Evolutionary conservation across 345 rosid species (phyloP).

Genomic region (Populus davidiana): DNA sequence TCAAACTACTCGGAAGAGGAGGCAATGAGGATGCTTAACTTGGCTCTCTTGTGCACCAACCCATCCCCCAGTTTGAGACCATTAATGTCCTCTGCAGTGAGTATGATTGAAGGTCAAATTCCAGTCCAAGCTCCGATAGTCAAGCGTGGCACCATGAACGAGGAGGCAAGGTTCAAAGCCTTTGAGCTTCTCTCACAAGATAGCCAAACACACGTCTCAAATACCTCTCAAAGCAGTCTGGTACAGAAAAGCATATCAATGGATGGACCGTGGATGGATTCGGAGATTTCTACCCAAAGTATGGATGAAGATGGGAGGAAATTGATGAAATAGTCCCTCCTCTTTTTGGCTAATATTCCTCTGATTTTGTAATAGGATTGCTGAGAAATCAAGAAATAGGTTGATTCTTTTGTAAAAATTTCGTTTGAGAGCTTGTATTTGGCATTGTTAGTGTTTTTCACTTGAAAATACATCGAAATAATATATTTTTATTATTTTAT

Average conservation of each 20-base stretch:
- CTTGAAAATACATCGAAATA: too few species aligned
- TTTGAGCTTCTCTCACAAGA: constrained; percentile 64
- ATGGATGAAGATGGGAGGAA: constrained; percentile 30
- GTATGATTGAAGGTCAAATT: constrained; percentile 73
- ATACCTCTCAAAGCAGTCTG: constrained; percentile 39
- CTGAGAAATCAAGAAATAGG: background rate
- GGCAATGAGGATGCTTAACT: constrained; percentile 62
- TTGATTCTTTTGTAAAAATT: background rate
- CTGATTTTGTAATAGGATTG: background rate
- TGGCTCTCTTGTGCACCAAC: constrained; percentile 82
- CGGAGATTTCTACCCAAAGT: constrained; percentile 40
- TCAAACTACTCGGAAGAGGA: constrained; percentile 49
- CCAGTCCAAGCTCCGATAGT: constrained; percentile 68
- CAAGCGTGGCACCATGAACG: constrained; percentile 45
- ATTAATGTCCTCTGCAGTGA: constrained; percentile 75
- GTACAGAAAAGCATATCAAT: constrained; percentile 43
- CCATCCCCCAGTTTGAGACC: constrained; percentile 89
- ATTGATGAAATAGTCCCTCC: background rate
- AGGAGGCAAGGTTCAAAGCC: constrained; percentile 74
- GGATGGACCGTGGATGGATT: constrained; percentile 69
- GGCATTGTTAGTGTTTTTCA: too few species aligned
- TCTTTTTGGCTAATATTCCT: background rate
- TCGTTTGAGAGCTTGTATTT: background rate
- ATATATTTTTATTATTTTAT: too few species aligned
- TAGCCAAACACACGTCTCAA: constrained; percentile 50